Conservation (phyloP, 345 rosid species). For the Geranium brycei region DNA sequence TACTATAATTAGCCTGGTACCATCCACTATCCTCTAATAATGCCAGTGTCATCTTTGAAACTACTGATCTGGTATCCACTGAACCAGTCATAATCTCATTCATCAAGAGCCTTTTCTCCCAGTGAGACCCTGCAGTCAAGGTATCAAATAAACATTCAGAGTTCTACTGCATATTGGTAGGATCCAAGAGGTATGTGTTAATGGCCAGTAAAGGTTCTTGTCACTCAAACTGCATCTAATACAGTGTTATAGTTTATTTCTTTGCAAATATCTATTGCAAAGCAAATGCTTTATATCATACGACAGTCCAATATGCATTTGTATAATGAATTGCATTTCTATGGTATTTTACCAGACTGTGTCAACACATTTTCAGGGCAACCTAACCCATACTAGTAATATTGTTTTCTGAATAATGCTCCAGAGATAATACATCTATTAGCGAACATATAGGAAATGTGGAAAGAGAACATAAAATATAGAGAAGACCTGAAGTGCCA, state of each 20-base stretch:
- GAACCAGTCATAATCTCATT: slow-evolving; percentile 99
- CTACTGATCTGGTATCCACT: slow-evolving; percentile 93
- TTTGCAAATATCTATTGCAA: not conserved
- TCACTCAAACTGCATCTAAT: not conserved
- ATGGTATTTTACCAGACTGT: slow-evolving; percentile 28
- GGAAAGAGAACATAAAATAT: not conserved
- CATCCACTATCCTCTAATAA: slow-evolving; percentile 97
- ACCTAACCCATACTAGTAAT: not conserved
- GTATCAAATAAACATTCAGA: not conserved
- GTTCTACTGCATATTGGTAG: not conserved
- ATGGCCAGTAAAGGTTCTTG: not conserved
- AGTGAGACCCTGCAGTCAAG: slow-evolving; percentile 68
- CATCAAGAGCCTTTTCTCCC: slow-evolving; percentile 98
- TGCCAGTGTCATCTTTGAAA: slow-evolving; percentile 95
- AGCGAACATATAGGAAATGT: not conserved
- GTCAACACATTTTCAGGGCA: slow-evolving; percentile 24
- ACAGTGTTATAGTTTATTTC: not conserved
- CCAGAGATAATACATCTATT: not conserved
- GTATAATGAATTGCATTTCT: slow-evolving; percentile 14
- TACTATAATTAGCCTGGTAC: slow-evolving; percentile 94
- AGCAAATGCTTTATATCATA: no score
- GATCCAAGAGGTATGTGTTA: not conserved
- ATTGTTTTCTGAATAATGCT: not conserved
- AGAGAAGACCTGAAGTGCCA: slow-evolving; percentile 71
- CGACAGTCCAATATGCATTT: no score